A percentile compares a stretch with the other conserved stretches of the same genome.
Conservation (phyloP, 1,284 basidiomycete genomes). For the Tetrapyrgos nigripes region DNA sequence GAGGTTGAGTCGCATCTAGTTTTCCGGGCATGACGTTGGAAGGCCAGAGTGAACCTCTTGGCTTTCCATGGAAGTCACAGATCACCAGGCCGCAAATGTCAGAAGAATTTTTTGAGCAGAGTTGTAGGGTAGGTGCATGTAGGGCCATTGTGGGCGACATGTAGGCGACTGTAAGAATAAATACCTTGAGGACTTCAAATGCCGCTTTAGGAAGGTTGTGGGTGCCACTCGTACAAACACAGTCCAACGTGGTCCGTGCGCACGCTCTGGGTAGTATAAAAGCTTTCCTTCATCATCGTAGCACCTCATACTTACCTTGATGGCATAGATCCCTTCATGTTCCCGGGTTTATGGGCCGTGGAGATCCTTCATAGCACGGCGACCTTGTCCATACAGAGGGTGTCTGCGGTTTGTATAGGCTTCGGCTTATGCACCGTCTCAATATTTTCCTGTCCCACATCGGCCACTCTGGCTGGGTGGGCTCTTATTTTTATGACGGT, state of each 20-base stretch:
- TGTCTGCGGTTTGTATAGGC: conserved; percentile 16
- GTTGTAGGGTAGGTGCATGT: too few species aligned
- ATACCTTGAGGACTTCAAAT: too few species aligned
- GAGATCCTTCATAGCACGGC: conserved; percentile 17
- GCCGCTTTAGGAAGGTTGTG: too few species aligned
- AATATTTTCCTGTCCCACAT: conserved; percentile 17
- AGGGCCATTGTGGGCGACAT: too few species aligned
- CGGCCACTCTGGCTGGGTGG: conserved; percentile 18
- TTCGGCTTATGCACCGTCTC: conserved; percentile 15
- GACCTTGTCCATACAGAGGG: conserved; percentile 11
- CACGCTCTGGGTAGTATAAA: conserved; percentile 1
- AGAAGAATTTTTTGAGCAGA: too few species aligned
- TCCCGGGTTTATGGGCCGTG: conserved; percentile 14
- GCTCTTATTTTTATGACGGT: conserved; percentile 9
- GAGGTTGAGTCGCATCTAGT: too few species aligned
- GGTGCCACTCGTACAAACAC: too few species aligned
- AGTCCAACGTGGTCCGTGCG: conserved; percentile 12
- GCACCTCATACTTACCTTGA: conserved; percentile 17
- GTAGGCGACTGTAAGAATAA: too few species aligned
- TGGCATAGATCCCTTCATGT: conserved; percentile 16
- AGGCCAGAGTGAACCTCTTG: too few species aligned
- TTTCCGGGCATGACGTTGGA: too few species aligned
- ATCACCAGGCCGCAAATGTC: too few species aligned
- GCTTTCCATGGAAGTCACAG: too few species aligned
- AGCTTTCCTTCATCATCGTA: not conserved